Conservation (phyloP, 2,329 filamentous ascomycete species). For the Aspergillus terreus region DNA sequence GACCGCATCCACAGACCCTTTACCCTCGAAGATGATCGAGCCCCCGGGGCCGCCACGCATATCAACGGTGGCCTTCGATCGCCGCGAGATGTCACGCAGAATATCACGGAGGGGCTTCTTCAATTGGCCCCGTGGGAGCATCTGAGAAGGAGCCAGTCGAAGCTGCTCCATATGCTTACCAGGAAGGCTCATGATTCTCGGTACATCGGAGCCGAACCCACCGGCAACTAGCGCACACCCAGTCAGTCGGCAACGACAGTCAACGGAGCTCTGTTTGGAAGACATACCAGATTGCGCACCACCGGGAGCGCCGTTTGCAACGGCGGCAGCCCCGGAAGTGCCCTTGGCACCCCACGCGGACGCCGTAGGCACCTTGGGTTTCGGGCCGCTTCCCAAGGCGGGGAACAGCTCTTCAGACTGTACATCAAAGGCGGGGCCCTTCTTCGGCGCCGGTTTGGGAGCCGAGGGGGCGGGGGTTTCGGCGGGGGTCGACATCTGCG, state of each 20-base stretch:
- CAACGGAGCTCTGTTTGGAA: slow-evolving; percentile 7
- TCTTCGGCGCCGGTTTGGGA: slow-evolving; percentile 38
- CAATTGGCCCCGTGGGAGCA: slow-evolving; percentile 71
- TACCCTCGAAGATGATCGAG: slow-evolving; percentile 75
- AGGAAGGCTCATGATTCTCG: slow-evolving; percentile 67
- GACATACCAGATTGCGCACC: slow-evolving; percentile 51
- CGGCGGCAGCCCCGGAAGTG: slow-evolving; percentile 34
- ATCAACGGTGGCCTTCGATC: slow-evolving; percentile 80
- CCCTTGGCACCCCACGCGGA: slow-evolving; percentile 74
- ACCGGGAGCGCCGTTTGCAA: slow-evolving; percentile 50
- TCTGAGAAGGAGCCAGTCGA: slow-evolving; percentile 68
- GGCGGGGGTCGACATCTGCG: slow-evolving; percentile 21
- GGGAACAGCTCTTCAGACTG: slow-evolving; percentile 90
- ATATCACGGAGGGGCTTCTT: slow-evolving; percentile 83
- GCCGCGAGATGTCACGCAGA: slow-evolving; percentile 86
- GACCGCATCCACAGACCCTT: slow-evolving; percentile 77
- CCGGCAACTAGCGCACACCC: slow-evolving; percentile 28
- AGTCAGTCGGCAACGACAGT: slow-evolving; percentile 13
- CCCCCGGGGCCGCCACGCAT: slow-evolving; percentile 71
- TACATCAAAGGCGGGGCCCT: slow-evolving; percentile 64
- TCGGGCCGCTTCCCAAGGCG: slow-evolving; percentile 71
- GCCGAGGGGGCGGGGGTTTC: slow-evolving; percentile 32
- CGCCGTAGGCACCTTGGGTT: slow-evolving; percentile 59
- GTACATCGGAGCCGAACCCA: slow-evolving; percentile 35
- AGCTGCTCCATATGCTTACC: slow-evolving; percentile 78